Percentiles rank a stretch among this genome's conserved stretches.
These are phyloP conservation scores for Cryptosporidium ryanae DNA, from an alignment of 169 alveolate species.

Conservation along the genomic window DNA sequence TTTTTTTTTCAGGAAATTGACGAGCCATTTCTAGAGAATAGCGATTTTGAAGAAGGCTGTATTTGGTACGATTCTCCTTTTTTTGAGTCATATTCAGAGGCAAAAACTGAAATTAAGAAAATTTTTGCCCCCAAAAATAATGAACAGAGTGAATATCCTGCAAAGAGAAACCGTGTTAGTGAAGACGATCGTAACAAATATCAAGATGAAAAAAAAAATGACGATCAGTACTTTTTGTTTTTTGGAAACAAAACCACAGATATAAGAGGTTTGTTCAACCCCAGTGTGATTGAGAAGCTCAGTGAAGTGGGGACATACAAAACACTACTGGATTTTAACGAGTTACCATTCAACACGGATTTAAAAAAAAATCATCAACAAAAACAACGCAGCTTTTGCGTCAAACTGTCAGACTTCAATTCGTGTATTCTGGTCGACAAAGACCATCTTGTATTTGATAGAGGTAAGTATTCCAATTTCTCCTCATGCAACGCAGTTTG, in stretches of 20 bases:
- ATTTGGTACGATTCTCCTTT: conserved; percentile 53
- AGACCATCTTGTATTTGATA: conserved; percentile 16
- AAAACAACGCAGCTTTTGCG: background rate
- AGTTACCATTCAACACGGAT: background rate
- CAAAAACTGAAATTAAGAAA: conserved; percentile 12
- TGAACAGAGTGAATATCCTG: background rate
- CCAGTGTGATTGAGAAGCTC: background rate
- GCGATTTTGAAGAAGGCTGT: conserved; percentile 42
- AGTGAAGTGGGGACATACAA: background rate
- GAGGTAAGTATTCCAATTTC: conserved; percentile 27
- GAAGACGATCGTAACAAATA: background rate
- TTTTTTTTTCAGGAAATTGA: conserved; percentile 9
- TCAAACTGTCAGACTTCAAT: conserved; percentile 56
- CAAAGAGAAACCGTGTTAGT: background rate
- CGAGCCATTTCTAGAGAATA: background rate
- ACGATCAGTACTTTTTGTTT: too few relatives aligned
- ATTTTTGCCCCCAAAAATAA: background rate
- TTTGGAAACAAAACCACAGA: too few relatives aligned
- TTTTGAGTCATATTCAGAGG: conserved; percentile 14
- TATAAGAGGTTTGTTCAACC: background rate
- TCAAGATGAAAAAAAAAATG: background rate
- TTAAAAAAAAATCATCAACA: background rate
- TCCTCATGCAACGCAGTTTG: background rate
- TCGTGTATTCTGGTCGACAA: conserved; percentile 29
- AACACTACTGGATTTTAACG: background rate